Evolutionary conservation across 2,329 filamentous ascomycete species (phyloP), one percentile per base, ranked within the genome.

Genomic region (Phoma herbarum): DNA sequence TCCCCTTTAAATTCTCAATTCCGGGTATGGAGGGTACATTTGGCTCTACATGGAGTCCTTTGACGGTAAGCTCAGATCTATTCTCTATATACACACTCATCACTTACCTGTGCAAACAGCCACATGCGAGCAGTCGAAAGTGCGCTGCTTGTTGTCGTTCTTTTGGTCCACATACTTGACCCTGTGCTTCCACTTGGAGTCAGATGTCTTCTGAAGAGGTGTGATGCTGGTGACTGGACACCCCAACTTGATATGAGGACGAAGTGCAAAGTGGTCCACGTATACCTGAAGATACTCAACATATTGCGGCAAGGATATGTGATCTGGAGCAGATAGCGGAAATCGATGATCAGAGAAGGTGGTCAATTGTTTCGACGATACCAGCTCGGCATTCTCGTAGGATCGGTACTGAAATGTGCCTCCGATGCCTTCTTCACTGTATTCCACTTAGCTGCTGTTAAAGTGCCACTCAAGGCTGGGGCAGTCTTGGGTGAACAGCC

Each of bases 371-470:
- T 82, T 83, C 3, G 81, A 83, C 1, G 80, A 82, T 1, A 84
- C 82, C 1, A 83, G 75, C 77, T 84, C 82, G 1, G 81, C 80
- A 31, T 82, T 79, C 53, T 83, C 80, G 51, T 84, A 84, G 4
- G 78, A 74, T 5, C 80, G 78, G 55, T 82, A 77, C 22, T 75
- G 73, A 65, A 84, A 84, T 0, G 80, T 82, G 2, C 82, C 82
- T 2, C 81, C 82, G 44, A 84, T 73, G 0, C 75, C 71, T 8
- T 73, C 66, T 53, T 80, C 77, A 25, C 72, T 74, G 46, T 45
- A 18, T 3, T 28, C 35, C 18, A 26, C 31, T 66, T 45, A 65
- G 59, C 26, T 29, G 16, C 35, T 39, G 18, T 29, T 22, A 18
- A 43, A 23, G 14, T 4, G 4, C 33, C 6, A 16, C 4, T 12